Base-by-base conservation (phyloP, 2,329 filamentous ascomycete genomes). In the Botrytis galanthina region DNA sequence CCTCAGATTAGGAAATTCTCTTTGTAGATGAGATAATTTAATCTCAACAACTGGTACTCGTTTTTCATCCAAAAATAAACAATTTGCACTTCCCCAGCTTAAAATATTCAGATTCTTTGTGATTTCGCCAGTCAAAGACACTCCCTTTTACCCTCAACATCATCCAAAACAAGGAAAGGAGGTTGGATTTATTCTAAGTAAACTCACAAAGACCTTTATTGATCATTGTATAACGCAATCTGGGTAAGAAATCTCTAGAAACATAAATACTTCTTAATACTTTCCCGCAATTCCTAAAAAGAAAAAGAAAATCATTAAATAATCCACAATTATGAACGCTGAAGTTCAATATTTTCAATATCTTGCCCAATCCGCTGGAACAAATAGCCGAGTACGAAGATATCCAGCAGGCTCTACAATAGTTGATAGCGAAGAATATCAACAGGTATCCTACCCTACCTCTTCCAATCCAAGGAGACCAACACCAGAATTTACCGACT, bases 221-320 rank as follows among this genome's bases (percentile, higher is more conserved):
- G 1, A 1, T 3, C 3, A 61, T n/a, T 14, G 26, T 61, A n/a
- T n/a, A 1, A 39, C 0, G 14, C 1, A 8, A 20, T 6, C n/a
- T 14, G 9, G 14, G 10, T 10, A 60, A 37, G 8, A 8, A 22
- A 3, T 60, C 0, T 6, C 4, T 37, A 5, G 22, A 8, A 4
- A 12, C 3, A 26, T 16, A 60, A 14, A 37, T 26, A 37, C 12
- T 7, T 60, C 35, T 37, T 37, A 14, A 42, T 42, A 42, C 12
- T 42, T 4, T 42, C 12, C 39, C 0, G 12, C 0, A 1, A 3
- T 42, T 42, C 12, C 39, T 4, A 42, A 39, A 37, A 39, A 14
- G 39, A 42, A 20, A 48, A 46, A 10, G 20, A 22, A 22, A 22
- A 22, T 48, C 9, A 3, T 7, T 39, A 1, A 39, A n/a, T 9